These are phyloP conservation scores for Diplodia mutila DNA, from an alignment of 2,329 filamentous ascomycete species.

Conservation along the genomic window DNA sequence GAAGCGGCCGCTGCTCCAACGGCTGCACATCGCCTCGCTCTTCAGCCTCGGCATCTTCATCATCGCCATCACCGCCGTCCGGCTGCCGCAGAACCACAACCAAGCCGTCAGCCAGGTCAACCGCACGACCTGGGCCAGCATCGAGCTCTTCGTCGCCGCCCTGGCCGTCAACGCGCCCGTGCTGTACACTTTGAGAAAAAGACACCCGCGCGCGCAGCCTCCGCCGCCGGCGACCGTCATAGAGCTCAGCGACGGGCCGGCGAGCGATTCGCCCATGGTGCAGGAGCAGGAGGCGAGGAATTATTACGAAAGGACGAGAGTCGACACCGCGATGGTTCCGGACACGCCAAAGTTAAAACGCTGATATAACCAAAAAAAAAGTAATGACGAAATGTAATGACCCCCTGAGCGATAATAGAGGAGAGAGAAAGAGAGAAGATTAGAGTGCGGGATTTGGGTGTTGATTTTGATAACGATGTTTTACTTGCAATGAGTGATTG, in stretches of 20 bases:
- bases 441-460: background rate
- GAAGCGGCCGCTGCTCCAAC: background rate
- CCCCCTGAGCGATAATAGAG: no score
- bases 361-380: background rate
- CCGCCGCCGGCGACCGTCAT: constrained; percentile 2
- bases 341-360: background rate
- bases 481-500: background rate
- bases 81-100: constrained; percentile 17
- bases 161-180: constrained; percentile 11
- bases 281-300: background rate
- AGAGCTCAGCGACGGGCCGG: constrained; percentile 1
- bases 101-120: constrained; percentile 18
- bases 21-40: constrained; percentile 4
- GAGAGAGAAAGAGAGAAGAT: no score
- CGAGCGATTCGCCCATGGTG: constrained; percentile 10
- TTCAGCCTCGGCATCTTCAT: constrained; percentile 17
- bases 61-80: constrained; percentile 10
- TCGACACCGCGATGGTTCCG: background rate
- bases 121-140: constrained; percentile 15
- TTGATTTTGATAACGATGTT: background rate
- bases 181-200: background rate
- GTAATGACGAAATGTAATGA: background rate
- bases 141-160: constrained; percentile 9
- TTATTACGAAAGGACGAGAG: background rate
- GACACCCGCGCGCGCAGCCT: background rate